These are phyloP conservation scores for Filobasidium floriforme DNA, from an alignment of 768 basidiomycete species.

Conservation along the genomic window DNA sequence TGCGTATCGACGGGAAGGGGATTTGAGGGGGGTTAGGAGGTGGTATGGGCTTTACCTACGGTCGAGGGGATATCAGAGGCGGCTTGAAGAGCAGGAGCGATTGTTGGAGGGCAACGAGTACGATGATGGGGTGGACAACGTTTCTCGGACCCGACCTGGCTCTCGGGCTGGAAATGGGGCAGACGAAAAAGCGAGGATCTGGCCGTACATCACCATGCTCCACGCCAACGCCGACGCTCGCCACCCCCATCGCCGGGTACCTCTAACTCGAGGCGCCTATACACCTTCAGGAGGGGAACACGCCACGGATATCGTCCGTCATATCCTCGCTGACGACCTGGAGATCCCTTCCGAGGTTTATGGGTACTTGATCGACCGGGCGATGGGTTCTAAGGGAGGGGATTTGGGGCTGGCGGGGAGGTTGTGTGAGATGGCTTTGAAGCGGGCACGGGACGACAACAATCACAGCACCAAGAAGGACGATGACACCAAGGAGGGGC, in stretches of 20 bases:
- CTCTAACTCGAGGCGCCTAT: too few relatives aligned
- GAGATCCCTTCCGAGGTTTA: not conserved
- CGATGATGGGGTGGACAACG: too few relatives aligned
- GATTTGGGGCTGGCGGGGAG: not conserved
- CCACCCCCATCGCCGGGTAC: not conserved
- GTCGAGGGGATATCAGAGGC: not conserved
- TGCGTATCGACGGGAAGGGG: not conserved
- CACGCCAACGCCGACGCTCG: not conserved
- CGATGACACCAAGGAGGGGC: not conserved
- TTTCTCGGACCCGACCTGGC: too few relatives aligned
- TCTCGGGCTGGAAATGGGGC: too few relatives aligned
- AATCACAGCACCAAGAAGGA: too few relatives aligned
- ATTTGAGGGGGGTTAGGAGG: not conserved
- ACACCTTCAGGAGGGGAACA: too few relatives aligned
- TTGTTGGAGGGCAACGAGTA: too few relatives aligned
- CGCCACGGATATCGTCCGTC: not conserved
- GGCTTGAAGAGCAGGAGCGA: too few relatives aligned
- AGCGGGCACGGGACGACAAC: too few relatives aligned
- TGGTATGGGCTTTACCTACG: not conserved
- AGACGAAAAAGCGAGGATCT: not conserved
- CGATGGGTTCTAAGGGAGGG: not conserved
- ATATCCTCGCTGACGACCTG: not conserved
- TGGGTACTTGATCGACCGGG: not conserved
- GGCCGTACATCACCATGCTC: constrained; percentile 7
- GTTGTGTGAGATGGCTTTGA: not conserved